phyloP scores from a whole-genome alignment of 1,139 yeast species.

The Debaryomyces robertsiae region DNA sequence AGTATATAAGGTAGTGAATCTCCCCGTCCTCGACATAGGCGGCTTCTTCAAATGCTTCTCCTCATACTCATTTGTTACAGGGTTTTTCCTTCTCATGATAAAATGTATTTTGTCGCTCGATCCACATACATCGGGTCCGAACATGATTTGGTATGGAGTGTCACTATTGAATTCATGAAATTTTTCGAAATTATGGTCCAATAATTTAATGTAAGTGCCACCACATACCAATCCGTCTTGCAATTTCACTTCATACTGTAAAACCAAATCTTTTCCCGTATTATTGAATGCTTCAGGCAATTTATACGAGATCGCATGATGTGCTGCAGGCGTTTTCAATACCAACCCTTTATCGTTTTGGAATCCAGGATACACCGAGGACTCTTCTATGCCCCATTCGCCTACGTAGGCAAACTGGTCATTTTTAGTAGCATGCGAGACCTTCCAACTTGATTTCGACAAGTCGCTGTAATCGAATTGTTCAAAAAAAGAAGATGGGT shows the following conservation, averaged over 20 bases:
- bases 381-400: constrained; percentile 68
- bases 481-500: constrained; percentile 59
- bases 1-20: constrained; percentile 71
- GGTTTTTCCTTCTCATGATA: constrained; percentile 62
- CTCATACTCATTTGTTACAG: constrained; percentile 56
- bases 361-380: constrained; percentile 56
- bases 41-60: constrained; percentile 71
- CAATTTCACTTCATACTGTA: constrained; percentile 86
- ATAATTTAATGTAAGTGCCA: constrained; percentile 82
- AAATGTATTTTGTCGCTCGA: constrained; percentile 76
- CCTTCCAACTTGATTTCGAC: constrained; percentile 58
- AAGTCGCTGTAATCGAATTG: constrained; percentile 55
- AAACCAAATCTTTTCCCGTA: constrained; percentile 64
- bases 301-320: constrained; percentile 72
- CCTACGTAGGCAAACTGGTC: constrained; percentile 65
- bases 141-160: constrained; percentile 83
- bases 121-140: constrained; percentile 95
- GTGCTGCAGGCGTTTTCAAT: constrained; percentile 72
- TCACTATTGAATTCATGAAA: constrained; percentile 50
- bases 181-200: constrained; percentile 38
- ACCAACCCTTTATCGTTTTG: constrained; percentile 72
- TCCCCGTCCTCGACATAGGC: constrained; percentile 64
- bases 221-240: constrained; percentile 82
- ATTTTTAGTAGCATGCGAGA: constrained; percentile 60
- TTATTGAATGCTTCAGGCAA: constrained; percentile 58